Base-by-base conservation (phyloP, 371 early-diverging fungal species). In the Mortierella sp. region DNA sequence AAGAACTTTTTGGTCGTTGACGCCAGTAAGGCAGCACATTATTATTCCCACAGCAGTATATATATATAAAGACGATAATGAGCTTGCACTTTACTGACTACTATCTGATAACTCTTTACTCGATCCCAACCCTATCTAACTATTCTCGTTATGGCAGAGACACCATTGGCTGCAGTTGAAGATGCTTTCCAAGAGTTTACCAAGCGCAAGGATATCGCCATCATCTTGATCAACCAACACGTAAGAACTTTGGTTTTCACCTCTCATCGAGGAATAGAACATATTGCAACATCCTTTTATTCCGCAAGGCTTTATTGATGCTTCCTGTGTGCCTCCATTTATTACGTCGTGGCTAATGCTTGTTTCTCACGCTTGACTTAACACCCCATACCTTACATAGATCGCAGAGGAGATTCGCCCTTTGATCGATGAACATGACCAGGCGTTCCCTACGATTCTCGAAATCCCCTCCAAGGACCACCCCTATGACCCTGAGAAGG, bases 391-490 rank as follows among this genome's bases (percentile, higher is more conserved):
- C 43, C 49, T 39, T 28, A 37, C 47, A 30, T 86, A 96, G 97
- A 89, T 99, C 67, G 99, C 99, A 45, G 96, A 99, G 70, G 91
- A 93, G 72, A 97, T 99, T 70, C 91, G 99, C 49, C 90, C 92
- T 22, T 80, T 95, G 73, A 87, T 99, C 64, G 99, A 98, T 77
- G 95, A 92, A 62, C 93, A 98, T 84, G 88, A 90, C 64, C 91
- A 92, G 66, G 97, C 98, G 12, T 98, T 97, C 86, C 99, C 99
- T 12, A 95, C 98, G 12, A 90, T 99, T 18, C 91, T 99, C 66
- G 99, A 99, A 85, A 97, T 99, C 75, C 99, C 99, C 69, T 97
- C 97, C 64, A 99, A 99, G 88, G 99, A 99, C 84, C 96, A 97
- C 83, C 99, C 99, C 43, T 99, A 98, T 84, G 91, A 93, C 78